Conservation (phyloP, 257 asterid genomes). For the Solanum microdontum region DNA sequence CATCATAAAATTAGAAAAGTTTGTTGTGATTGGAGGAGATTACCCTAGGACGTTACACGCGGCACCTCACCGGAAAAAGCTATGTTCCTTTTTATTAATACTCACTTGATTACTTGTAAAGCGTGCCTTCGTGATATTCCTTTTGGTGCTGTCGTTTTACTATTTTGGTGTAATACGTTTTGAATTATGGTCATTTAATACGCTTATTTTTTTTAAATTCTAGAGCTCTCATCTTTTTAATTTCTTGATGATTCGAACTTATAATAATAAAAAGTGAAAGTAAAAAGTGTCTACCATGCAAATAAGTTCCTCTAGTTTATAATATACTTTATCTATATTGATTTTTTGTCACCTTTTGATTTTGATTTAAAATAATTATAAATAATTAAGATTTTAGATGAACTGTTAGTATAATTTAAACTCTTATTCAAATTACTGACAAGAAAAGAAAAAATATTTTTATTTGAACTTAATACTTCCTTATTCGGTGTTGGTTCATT, state of each 20-base stretch:
- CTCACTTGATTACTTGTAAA: neutral
- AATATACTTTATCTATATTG: too few relatives aligned
- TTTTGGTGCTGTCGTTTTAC: neutral
- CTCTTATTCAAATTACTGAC: neutral
- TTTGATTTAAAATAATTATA: too few relatives aligned
- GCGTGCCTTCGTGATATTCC: neutral
- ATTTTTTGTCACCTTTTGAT: too few relatives aligned
- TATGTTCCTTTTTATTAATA: neutral
- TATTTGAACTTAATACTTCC: neutral
- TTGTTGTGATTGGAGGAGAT: neutral
- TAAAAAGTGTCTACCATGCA: too few relatives aligned
- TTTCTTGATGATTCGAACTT: too few relatives aligned
- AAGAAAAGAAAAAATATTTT: neutral
- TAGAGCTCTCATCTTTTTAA: too few relatives aligned
- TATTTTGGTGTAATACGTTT: neutral
- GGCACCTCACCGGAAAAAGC: neutral
- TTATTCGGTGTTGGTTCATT: neutral
- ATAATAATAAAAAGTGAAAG: too few relatives aligned
- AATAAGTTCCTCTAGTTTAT: too few relatives aligned
- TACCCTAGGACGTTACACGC: neutral
- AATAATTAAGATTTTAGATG: neutral
- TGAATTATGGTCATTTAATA: neutral
- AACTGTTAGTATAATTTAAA: neutral
- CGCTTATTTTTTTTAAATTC: neutral
- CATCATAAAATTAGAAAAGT: neutral